phyloP scores from a whole-genome alignment of 2,329 filamentous ascomycete species.

The Albophoma yamanashiensis region DNA sequence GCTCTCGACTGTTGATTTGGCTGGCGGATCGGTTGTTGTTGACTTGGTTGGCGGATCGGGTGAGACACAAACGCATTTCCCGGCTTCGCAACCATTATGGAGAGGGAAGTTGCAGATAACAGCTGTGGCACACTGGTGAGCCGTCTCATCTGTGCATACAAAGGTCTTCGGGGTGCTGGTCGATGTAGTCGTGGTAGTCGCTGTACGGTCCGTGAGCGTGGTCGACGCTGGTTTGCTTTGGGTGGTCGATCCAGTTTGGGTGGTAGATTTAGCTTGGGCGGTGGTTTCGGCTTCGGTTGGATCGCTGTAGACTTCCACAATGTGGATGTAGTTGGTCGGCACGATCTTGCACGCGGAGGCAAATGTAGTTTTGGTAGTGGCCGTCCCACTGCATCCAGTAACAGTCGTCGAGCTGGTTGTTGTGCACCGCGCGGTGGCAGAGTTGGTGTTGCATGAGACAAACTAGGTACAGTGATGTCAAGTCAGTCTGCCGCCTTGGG shows the following conservation, averaged over 20 bases:
- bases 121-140: too few relatives aligned
- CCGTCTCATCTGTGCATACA: too few relatives aligned
- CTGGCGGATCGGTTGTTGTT: neutral
- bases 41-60: neutral
- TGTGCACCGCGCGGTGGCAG: neutral
- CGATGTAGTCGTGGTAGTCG: too few relatives aligned
- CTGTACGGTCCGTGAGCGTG: neutral
- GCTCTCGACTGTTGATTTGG: neutral
- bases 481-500: neutral
- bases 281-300: too few relatives aligned
- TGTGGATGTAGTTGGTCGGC: conserved; percentile 35
- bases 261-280: conserved; percentile 27
- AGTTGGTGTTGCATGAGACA: neutral
- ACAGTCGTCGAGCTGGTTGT: neutral
- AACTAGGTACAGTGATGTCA: neutral
- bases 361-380: neutral
- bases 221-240: neutral
- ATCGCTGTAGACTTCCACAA: neutral
- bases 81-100: neutral
- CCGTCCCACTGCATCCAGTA: neutral
- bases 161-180: too few relatives aligned
- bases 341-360: conserved; percentile 8
- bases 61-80: neutral
- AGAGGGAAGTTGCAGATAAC: too few relatives aligned
- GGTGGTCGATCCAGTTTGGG: conserved; percentile 27